Evolutionary conservation across 139 green algal genomes (phyloP).

Genomic region (Mesotaenium endlicherianum): DNA sequence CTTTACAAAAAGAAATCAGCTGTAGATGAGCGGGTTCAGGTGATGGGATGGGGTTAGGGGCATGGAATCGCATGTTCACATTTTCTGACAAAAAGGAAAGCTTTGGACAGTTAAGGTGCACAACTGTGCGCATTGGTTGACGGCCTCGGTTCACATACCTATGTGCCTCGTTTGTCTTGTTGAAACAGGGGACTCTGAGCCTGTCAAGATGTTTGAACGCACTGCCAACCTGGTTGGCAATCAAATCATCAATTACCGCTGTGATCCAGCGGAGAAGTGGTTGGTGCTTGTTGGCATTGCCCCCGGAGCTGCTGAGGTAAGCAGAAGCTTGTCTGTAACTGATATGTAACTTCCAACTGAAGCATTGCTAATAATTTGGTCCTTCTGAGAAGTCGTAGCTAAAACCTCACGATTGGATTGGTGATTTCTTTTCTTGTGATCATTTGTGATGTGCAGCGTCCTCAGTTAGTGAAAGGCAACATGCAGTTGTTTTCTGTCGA

Average conservation of each 20-base stretch:
- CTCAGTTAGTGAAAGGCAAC: conserved; percentile 92
- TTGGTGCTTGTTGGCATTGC: conserved; percentile 96
- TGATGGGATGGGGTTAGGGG: no score
- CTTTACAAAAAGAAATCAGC: no score
- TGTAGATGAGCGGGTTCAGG: no score
- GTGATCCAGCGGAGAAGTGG: conserved; percentile 88
- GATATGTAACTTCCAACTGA: no score
- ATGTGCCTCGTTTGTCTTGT: background rate
- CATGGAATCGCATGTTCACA: no score
- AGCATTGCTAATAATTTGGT: background rate
- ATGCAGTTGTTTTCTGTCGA: conserved; percentile 99
- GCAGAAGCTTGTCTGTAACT: background rate
- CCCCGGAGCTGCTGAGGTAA: conserved; percentile 77
- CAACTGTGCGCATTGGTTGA: no score
- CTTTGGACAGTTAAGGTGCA: no score
- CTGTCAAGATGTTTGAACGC: conserved; percentile 95
- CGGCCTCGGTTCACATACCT: no score
- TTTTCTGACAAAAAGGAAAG: background rate
- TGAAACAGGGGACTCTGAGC: conserved; percentile 47
- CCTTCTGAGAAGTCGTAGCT: background rate
- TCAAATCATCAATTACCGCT: conserved; percentile 97
- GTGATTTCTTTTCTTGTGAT: background rate
- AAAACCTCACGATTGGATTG: no score
- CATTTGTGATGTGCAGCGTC: conserved; percentile 58
- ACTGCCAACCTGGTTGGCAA: conserved; percentile 89